Percentiles rank a stretch among this genome's conserved stretches.
phyloP scores from a whole-genome alignment of 2,329 filamentous ascomycete genomes.

The Aquanectria penicillioides region DNA sequence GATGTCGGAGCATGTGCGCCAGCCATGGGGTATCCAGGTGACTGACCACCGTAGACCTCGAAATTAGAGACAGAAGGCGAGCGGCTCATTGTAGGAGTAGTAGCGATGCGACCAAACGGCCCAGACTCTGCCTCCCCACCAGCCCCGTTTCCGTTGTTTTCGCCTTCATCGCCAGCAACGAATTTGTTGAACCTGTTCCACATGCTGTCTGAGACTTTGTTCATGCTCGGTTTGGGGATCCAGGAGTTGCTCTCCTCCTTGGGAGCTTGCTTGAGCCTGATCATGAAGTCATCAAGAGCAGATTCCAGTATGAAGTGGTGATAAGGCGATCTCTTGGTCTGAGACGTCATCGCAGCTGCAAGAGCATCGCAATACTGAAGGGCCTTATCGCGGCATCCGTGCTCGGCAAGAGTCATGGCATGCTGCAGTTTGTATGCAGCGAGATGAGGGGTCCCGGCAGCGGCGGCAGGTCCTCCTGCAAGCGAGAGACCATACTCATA shows the following conservation, averaged over 20 bases:
- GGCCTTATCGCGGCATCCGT: constrained; percentile 83
- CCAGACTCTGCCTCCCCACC: constrained; percentile 72
- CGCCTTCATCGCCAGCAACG: constrained; percentile 89
- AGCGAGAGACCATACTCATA: constrained; percentile 91
- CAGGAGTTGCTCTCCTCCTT: constrained; percentile 85
- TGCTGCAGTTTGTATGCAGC: constrained; percentile 92
- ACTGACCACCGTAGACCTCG: constrained; percentile 75
- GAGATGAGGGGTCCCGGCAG: constrained; percentile 78
- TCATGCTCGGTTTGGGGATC: constrained; percentile 95
- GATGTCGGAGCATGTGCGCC: constrained; percentile 47
- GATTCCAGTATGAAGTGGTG: constrained; percentile 80
- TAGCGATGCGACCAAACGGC: constrained; percentile 83
- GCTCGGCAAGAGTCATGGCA: constrained; percentile 84
- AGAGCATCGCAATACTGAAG: constrained; percentile 93
- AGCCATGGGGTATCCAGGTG: constrained; percentile 44
- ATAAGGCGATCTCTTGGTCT: constrained; percentile 86
- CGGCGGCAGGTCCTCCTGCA: constrained; percentile 61
- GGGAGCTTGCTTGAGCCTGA: constrained; percentile 85
- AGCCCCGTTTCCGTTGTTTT: constrained; percentile 75
- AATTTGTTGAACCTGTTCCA: constrained; percentile 97
- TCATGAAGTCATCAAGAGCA: constrained; percentile 83
- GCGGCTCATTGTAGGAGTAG: constrained; percentile 78
- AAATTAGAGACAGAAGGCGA: constrained; percentile 76
- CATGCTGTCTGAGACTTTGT: constrained; percentile 91
- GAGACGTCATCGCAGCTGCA: constrained; percentile 76